A percentile compares a stretch with the other conserved stretches of the same genome.
Evolutionary conservation across 768 basidiomycete genomes (phyloP).

Genomic region (Multifurca ochricompacta): DNA sequence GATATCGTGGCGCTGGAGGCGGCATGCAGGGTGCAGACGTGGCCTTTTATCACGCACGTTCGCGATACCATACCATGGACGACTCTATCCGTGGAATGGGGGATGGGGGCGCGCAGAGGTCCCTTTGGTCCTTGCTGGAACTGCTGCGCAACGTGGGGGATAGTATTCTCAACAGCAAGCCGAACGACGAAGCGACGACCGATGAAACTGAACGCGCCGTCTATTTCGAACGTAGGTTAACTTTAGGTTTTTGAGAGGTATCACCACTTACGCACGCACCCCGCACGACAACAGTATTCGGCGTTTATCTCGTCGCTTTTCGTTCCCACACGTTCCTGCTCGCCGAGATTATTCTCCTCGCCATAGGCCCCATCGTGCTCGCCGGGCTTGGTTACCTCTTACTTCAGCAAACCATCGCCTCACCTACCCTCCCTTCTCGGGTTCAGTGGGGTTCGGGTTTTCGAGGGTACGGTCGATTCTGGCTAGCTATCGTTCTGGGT

Average conservation of each 20-base stretch:
- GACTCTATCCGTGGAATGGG: conserved; percentile 56
- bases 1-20: conserved; percentile 13
- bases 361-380: conserved; percentile 54
- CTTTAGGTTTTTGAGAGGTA: not conserved
- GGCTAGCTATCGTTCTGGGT: conserved; percentile 45
- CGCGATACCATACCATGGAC: conserved; percentile 68
- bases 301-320: conserved; percentile 45
- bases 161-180: conserved; percentile 39
- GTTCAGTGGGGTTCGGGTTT: conserved; percentile 10
- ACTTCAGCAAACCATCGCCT: conserved; percentile 14
- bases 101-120: conserved; percentile 39
- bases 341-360: conserved; percentile 50
- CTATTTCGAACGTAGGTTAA: conserved; percentile 64
- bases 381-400: conserved; percentile 30
- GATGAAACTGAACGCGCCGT: conserved; percentile 34
- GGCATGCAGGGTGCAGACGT: conserved; percentile 68
- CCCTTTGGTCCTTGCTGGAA: conserved; percentile 80
- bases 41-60: conserved; percentile 69
- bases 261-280: not conserved
- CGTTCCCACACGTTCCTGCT: conserved; percentile 42
- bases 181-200: conserved; percentile 21
- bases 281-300: too few species aligned
- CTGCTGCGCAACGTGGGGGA: conserved; percentile 46
- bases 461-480: conserved; percentile 50
- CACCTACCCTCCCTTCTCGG: not conserved